Base-by-base conservation (phyloP, 768 basidiomycete genomes). In the Solioccasus polychromus region DNA sequence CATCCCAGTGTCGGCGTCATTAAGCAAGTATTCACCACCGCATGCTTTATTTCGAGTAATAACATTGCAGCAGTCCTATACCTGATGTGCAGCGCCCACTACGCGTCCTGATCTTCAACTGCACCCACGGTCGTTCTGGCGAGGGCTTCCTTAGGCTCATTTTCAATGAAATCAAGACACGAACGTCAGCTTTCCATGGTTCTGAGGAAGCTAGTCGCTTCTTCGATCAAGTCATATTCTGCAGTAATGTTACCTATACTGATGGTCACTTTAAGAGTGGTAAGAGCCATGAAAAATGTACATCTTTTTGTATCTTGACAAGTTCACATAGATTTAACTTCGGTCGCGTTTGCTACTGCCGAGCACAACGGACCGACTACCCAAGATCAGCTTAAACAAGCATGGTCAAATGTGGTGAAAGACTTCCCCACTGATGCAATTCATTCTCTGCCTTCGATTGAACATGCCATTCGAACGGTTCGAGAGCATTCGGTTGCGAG, bases 241-340 rank as follows among this genome's bases (percentile, higher is more conserved):
- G 94, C 68, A 84, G 92, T 38, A 99, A 98, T 63, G 88, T 96
- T 25, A 99, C 96, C 0, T 99, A 95, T 59, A 76, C 80, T 1
- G 83, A 90, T 51, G 96, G 96, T 1, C 73, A 76, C 25, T 97
- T 82, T 62, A 98, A 97, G 71, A 88, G 89, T 41, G 95, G 95
- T 92, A 55, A 63, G 78, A 60, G 17, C 48, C 26, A 15, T 25
- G 10, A 14, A 32, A 5, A 18, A 14, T 39, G 26, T 36, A 2
- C 35, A 29, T 44, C 15, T 58, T 25, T 26, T 8, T 11, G 18
- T 19, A 17, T 47, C 23, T 42, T 39, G 24, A 54, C 10, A 32
- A 17, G 12, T 2, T 44, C 32, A 39, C 24, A 23, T 54, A 96
- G 95, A 99, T 64, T 69, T 97, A 31, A 85, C 85, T 12, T 80